Percentiles rank a stretch among this genome's conserved stretches.
Evolutionary conservation across 192 early-diverging fungal genomes (phyloP).

Genomic region (Physocladia obscura): DNA sequence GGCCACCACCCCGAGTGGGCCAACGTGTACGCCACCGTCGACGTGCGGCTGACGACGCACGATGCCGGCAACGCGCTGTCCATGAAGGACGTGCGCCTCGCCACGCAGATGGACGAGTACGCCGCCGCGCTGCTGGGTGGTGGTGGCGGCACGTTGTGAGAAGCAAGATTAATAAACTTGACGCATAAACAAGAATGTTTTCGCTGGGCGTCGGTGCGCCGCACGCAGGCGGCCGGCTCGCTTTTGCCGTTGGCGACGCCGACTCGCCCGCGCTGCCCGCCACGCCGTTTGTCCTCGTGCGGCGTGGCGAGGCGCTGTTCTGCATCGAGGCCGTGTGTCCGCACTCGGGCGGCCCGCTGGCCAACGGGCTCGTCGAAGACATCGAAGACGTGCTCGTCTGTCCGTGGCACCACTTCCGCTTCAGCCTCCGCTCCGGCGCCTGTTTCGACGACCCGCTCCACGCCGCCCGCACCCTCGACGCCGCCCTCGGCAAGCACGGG

Average conservation of each 20-base stretch:
- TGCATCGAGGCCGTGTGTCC: constrained; percentile 46
- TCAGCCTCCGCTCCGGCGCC: constrained; percentile 30
- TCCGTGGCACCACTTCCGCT: constrained; percentile 51
- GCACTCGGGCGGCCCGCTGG: constrained; percentile 44
- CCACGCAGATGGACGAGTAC: constrained; percentile 35
- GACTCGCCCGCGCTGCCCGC: background rate
- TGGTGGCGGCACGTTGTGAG: no score
- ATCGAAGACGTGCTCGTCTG: constrained; percentile 49
- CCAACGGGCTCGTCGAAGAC: constrained; percentile 32
- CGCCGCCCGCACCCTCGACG: background rate
- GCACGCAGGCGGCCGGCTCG: no score
- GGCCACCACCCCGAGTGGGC: constrained; percentile 92
- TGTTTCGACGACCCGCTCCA: background rate
- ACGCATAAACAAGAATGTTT: no score
- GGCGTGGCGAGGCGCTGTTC: background rate
- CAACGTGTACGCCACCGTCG: constrained; percentile 90
- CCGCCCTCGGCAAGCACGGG: background rate
- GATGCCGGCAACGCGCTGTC: constrained; percentile 79
- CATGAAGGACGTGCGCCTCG: constrained; percentile 70
- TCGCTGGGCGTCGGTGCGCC: no score
- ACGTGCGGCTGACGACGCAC: constrained; percentile 88
- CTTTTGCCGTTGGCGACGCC: no score
- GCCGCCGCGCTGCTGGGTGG: no score
- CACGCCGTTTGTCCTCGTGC: constrained; percentile 14
- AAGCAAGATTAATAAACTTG: no score